Evolutionary conservation across 2,329 filamentous ascomycete species (phyloP), one percentile per base, ranked within the genome.

Genomic region (Monilinia fructigena): DNA sequence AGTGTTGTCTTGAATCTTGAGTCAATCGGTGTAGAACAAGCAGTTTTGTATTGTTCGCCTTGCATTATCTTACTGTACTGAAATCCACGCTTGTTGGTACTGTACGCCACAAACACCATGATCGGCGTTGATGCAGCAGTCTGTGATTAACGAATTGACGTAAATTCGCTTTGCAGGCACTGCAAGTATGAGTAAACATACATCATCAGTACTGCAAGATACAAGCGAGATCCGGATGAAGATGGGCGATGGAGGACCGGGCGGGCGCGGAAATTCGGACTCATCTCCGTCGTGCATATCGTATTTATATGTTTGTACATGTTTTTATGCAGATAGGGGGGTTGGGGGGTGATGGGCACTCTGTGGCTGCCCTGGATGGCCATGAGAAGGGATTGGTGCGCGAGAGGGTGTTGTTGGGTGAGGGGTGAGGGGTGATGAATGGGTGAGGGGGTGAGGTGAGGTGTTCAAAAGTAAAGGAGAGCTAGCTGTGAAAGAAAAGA

Each of bases 61-160:
- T 60, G 56, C 42, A 38, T 60, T 18, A 26, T 47, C 45, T 47
- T 48, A 48, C 47, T n/a, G 45, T 48, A 23, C 45, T 50, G 45
- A 18, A 23, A 48, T 48, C 42, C 56, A 50, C 20, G 56, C 35
- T 48, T 35, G 56, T 23, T 48, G 42, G 20, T 31, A 14, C 28
- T 48, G 45, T 35, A 50, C 58, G 45, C 58, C 28, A 38, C 50
- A 45, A 45, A 23, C 28, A 38, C 50, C 58, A 23, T 60, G 58
- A 60, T 60, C 58, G 45, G 8, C 58, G 38, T 50, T 50, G 14
- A 60, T 38, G 8, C 45, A 35, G 31, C 31, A 35, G 31, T 35
- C 31, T 35, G 31, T 35, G 56, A 60, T 60, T 28, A n/a, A 14
- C 23, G 12, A 42, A 47, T 35, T 59, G 56, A 59, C 56, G 56